Evolutionary conservation across 2,329 filamentous ascomycete species (phyloP).

Genomic region (Ceratocystis eucalypticola): DNA sequence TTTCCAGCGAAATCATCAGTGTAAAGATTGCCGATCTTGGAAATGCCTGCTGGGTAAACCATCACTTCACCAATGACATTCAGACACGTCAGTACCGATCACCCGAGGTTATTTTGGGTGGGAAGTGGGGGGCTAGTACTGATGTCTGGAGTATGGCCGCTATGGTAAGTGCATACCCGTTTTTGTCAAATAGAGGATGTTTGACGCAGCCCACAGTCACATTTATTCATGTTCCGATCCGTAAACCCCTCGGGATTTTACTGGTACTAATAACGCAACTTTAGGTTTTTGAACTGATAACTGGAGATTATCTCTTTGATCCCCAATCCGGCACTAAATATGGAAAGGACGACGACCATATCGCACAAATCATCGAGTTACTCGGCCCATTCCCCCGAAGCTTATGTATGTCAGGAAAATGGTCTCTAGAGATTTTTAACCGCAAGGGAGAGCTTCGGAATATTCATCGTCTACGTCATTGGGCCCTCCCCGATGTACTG

Average conservation of each 20-base stretch:
- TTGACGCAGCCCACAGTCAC: background rate
- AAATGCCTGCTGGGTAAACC: constrained; percentile 96
- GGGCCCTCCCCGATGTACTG: constrained; percentile 85
- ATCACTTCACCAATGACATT: constrained; percentile 99
- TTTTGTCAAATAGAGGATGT: background rate
- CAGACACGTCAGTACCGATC: constrained; percentile 95
- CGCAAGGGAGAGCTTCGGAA: constrained; percentile 93
- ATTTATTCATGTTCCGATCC: background rate
- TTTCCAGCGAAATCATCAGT: constrained; percentile 63
- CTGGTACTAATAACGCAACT: too few species aligned
- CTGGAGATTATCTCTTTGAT: constrained; percentile 95
- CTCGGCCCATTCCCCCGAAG: constrained; percentile 88
- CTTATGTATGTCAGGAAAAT: constrained; percentile 83
- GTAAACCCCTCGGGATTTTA: too few species aligned
- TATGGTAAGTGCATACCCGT: constrained; percentile 55
- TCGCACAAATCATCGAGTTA: constrained; percentile 95
- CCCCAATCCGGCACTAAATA: constrained; percentile 98
- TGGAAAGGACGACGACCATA: constrained; percentile 98
- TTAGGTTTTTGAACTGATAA: constrained; percentile 93
- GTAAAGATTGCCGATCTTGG: constrained; percentile 98
- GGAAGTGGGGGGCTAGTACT: constrained; percentile 98
- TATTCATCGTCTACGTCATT: constrained; percentile 90
- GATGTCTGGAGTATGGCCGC: constrained; percentile 99
- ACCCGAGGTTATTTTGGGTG: constrained; percentile 88
- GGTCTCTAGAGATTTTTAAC: constrained; percentile 98